phyloP scores from a whole-genome alignment of 352 stramenopile species.

The Pythium plurisporium region DNA sequence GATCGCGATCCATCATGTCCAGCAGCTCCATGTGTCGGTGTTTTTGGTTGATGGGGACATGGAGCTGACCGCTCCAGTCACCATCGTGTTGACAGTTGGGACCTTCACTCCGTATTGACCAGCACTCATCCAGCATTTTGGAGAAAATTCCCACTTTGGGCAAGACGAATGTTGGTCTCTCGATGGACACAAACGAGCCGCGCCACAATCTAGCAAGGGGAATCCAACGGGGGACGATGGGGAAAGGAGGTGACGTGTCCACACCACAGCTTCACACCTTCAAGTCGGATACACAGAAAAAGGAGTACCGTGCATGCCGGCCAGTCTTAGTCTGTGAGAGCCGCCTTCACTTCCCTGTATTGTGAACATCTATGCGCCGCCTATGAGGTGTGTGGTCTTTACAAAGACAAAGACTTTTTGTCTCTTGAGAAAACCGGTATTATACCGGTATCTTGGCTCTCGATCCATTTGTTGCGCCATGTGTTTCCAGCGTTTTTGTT shows the following conservation, averaged over 20 bases:
- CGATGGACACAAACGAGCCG: neutral
- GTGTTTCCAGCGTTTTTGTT: constrained; percentile 12
- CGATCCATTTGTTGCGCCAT: constrained; percentile 2
- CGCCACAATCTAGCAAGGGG: neutral
- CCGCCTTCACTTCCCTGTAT: too few relatives aligned
- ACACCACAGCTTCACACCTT: too few relatives aligned
- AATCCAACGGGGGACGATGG: too few relatives aligned
- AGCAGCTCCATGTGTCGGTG: neutral
- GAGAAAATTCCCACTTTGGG: constrained; percentile 26
- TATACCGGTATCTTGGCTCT: constrained; percentile 1
- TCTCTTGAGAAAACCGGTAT: too few relatives aligned
- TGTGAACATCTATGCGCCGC: neutral
- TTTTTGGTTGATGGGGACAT: neutral
- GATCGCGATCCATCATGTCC: constrained; percentile 1
- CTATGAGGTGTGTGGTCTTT: neutral
- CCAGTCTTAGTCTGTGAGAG: too few relatives aligned
- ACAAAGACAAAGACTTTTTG: constrained; percentile 12
- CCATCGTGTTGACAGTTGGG: constrained; percentile 15
- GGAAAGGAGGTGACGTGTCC: too few relatives aligned
- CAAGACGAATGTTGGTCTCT: constrained; percentile 18
- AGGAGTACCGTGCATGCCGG: too few relatives aligned
- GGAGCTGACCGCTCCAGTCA: neutral
- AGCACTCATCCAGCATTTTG: constrained; percentile 20
- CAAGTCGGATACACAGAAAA: too few relatives aligned
- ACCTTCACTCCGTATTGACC: constrained; percentile 25